phyloP scores from a whole-genome alignment of 257 asterid genomes.

The Lavandula angustifolia region DNA sequence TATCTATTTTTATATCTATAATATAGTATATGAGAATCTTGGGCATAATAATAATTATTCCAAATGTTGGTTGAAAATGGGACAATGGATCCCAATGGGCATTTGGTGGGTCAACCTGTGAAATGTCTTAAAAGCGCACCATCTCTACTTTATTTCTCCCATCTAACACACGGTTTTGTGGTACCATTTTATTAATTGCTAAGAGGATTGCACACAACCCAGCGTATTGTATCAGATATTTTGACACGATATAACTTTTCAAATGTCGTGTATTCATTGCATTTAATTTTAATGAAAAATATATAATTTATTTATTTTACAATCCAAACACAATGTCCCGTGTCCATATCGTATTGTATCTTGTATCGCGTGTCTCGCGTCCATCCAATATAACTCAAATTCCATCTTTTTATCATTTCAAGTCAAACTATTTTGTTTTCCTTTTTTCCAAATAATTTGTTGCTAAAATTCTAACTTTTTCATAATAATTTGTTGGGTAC shows the following conservation, averaged over 20 bases:
- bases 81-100: slow-evolving; percentile 58
- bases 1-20: background rate
- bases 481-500: too few relatives aligned
- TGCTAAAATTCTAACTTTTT: too few relatives aligned
- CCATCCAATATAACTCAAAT: too few relatives aligned
- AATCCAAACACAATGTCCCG: too few relatives aligned
- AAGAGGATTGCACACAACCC: too few relatives aligned
- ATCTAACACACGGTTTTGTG: slow-evolving; percentile 36
- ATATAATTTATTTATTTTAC: too few relatives aligned
- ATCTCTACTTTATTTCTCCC: slow-evolving; percentile 23
- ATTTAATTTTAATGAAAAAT: too few relatives aligned
- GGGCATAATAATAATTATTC: slow-evolving; percentile 64
- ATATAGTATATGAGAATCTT: slow-evolving; percentile 46
- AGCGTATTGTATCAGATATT: too few relatives aligned
- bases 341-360: too few relatives aligned
- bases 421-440: background rate
- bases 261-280: too few relatives aligned
- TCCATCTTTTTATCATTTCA: slow-evolving; percentile 11
- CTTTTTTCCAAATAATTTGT: background rate
- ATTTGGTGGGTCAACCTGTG: slow-evolving; percentile 50
- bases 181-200: slow-evolving; percentile 34
- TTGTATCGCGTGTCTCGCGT: too few relatives aligned
- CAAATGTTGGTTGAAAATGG: slow-evolving; percentile 66
- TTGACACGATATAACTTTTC: too few relatives aligned
- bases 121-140: slow-evolving; percentile 38